Evolutionary conservation across 2,329 filamentous ascomycete species (phyloP).

Genomic region (Pseudogymnoascus sp.): DNA sequence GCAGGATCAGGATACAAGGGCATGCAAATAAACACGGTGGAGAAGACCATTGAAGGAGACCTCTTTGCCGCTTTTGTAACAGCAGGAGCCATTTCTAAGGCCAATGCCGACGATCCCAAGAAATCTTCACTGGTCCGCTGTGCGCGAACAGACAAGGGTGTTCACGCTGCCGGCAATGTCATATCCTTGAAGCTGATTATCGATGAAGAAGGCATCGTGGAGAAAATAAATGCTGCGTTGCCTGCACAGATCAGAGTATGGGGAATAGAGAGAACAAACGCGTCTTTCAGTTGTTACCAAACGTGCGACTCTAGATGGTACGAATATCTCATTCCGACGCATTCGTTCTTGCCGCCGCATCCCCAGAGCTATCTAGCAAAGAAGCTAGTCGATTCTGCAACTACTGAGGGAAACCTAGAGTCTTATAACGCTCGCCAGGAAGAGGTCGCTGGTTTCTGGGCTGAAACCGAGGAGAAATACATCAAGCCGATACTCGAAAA

Average conservation of each 20-base stretch:
- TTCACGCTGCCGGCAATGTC: conserved; percentile 91
- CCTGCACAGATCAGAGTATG: conserved; percentile 88
- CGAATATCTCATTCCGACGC: conserved; percentile 91
- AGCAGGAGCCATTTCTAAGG: conserved; percentile 89
- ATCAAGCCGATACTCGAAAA: conserved; percentile 62
- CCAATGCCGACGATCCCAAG: conserved; percentile 92
- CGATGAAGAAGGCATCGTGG: conserved; percentile 77
- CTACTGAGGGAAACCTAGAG: conserved; percentile 63
- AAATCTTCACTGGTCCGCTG: conserved; percentile 93
- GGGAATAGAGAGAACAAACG: conserved; percentile 85
- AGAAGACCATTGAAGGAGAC: conserved; percentile 94
- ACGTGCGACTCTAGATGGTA: conserved; percentile 93
- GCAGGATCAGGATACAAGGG: conserved; percentile 94
- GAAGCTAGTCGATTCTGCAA: conserved; percentile 69
- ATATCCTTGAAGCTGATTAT: conserved; percentile 94
- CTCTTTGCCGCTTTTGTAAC: conserved; percentile 86
- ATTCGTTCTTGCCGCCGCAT: conserved; percentile 87
- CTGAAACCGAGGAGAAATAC: conserved; percentile 68
- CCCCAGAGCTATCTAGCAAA: conserved; percentile 78
- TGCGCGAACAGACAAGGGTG: conserved; percentile 93
- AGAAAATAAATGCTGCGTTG: conserved; percentile 82
- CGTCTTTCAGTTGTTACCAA: conserved; percentile 90
- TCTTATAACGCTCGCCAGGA: conserved; percentile 60
- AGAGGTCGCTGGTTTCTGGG: conserved; percentile 77
- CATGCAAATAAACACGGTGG: conserved; percentile 77